phyloP scores from a whole-genome alignment of 179 eudicot genomes.

The Vitellaria paradoxa region DNA sequence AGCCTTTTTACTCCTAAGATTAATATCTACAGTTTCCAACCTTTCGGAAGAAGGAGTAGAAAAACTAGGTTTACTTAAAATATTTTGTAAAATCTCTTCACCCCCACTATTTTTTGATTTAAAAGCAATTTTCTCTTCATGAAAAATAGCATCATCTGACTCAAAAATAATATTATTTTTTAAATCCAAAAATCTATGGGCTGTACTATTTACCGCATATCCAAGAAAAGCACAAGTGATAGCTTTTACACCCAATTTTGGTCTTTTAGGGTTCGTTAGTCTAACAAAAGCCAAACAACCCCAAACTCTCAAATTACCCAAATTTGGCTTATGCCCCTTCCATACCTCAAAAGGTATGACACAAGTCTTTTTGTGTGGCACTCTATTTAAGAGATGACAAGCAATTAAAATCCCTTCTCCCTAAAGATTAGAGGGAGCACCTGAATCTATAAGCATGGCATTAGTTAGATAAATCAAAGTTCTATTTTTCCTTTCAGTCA shows the following conservation, averaged over 20 bases:
- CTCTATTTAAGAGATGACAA: neutral
- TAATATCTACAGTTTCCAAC: too few species aligned
- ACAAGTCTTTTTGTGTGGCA: neutral
- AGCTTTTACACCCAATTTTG: neutral
- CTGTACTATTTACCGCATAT: neutral
- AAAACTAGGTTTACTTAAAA: neutral
- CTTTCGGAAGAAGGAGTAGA: too few species aligned
- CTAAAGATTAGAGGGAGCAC: neutral
- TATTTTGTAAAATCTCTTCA: too few species aligned
- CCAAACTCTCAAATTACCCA: neutral
- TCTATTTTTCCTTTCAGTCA: too few species aligned
- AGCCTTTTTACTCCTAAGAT: neutral
- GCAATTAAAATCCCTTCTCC: neutral
- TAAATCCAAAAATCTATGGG: neutral
- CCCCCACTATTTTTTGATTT: neutral
- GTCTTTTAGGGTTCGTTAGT: neutral
- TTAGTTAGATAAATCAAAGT: neutral
- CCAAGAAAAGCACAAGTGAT: neutral
- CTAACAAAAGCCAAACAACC: neutral
- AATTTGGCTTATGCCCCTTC: neutral
- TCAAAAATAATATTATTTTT: neutral
- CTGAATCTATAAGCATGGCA: neutral
- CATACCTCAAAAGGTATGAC: neutral
- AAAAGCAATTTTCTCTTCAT: neutral
- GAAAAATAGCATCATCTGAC: neutral